phyloP scores from a whole-genome alignment of 23 red algal species.

The Gracilaria domingensis region DNA sequence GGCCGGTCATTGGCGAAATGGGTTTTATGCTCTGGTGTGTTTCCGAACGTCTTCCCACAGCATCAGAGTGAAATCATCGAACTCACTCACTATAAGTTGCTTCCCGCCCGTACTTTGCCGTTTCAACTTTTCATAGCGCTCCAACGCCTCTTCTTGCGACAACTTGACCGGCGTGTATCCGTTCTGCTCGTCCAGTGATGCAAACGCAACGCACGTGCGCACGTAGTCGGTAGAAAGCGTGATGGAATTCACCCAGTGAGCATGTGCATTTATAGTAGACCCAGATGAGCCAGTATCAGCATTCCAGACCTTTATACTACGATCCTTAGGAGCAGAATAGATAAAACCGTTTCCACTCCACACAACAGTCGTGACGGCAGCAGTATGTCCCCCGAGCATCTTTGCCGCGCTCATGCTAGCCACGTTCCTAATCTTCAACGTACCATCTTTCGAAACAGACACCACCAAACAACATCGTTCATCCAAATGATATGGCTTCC shows the following conservation, averaged over 20 bases:
- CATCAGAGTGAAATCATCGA: too few species aligned
- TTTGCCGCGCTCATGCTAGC: conserved; percentile 57
- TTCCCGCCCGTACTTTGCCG: too few species aligned
- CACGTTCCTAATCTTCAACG: too few species aligned
- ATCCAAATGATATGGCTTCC: conserved; percentile 88
- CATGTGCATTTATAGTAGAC: conserved; percentile 75
- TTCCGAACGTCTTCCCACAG: too few species aligned
- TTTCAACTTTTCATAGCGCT: too few species aligned
- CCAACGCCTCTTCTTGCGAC: too few species aligned
- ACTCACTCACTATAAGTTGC: too few species aligned
- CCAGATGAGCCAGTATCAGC: conserved; percentile 40
- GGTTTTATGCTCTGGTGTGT: not conserved
- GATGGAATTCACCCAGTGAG: too few species aligned
- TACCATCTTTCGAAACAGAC: conserved; percentile 76
- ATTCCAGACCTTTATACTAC: conserved; percentile 88
- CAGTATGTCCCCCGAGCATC: conserved; percentile 77
- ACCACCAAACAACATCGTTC: conserved; percentile 30
- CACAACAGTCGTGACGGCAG: conserved; percentile 81
- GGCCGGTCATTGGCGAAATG: conserved; percentile 83
- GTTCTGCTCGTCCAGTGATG: too few species aligned
- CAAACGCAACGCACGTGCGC: too few species aligned
- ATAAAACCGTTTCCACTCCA: conserved; percentile 90
- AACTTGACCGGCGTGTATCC: too few species aligned
- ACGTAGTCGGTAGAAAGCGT: too few species aligned
- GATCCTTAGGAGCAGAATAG: conserved; percentile 94